These are phyloP conservation scores for Fusarium tjaetaba DNA, from an alignment of 2,329 filamentous ascomycete species.

Conservation along the genomic window DNA sequence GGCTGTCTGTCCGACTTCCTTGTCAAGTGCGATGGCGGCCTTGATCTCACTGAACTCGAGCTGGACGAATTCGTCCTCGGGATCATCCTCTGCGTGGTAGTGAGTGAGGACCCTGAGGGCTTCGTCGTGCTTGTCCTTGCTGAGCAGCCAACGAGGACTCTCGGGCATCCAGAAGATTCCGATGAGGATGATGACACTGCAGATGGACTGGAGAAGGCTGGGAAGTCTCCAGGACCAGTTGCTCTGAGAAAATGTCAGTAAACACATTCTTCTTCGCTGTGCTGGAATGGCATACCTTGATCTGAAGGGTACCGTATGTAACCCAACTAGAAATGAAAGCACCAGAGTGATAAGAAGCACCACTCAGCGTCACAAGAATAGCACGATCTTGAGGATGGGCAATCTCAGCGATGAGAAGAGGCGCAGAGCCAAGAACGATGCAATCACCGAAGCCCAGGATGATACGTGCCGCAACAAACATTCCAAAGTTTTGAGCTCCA, in stretches of 20 bases:
- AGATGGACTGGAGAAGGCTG: slow-evolving; percentile 11
- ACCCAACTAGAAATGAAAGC: slow-evolving; percentile 21
- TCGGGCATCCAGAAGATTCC: slow-evolving; percentile 28
- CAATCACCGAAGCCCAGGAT: slow-evolving; percentile 22
- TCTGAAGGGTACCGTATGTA: slow-evolving; percentile 12
- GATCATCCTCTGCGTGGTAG: slow-evolving; percentile 31
- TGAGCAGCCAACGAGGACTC: slow-evolving; percentile 35
- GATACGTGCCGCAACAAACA: slow-evolving; percentile 24
- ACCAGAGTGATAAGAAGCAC: slow-evolving; percentile 8
- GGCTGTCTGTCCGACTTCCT: slow-evolving; percentile 15
- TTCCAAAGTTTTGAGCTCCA: slow-evolving; percentile 20
- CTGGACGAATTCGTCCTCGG: slow-evolving; percentile 14
- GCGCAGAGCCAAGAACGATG: neutral
- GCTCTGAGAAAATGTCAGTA: neutral
- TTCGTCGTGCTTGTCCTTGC: slow-evolving; percentile 36
- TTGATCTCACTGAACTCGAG: slow-evolving; percentile 33
- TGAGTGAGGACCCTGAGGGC: slow-evolving; percentile 23
- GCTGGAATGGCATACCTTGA: neutral
- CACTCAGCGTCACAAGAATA: slow-evolving; percentile 9
- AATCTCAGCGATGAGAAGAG: slow-evolving; percentile 13
- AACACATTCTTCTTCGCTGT: rapidly evolving
- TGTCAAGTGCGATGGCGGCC: slow-evolving; percentile 29
- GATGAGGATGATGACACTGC: slow-evolving; percentile 20
- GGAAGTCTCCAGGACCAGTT: slow-evolving; percentile 19
- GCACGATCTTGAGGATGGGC: slow-evolving; percentile 14